Evolutionary conservation across 1,284 basidiomycete species (phyloP).

Genomic region (Gymnopus androsaceus): DNA sequence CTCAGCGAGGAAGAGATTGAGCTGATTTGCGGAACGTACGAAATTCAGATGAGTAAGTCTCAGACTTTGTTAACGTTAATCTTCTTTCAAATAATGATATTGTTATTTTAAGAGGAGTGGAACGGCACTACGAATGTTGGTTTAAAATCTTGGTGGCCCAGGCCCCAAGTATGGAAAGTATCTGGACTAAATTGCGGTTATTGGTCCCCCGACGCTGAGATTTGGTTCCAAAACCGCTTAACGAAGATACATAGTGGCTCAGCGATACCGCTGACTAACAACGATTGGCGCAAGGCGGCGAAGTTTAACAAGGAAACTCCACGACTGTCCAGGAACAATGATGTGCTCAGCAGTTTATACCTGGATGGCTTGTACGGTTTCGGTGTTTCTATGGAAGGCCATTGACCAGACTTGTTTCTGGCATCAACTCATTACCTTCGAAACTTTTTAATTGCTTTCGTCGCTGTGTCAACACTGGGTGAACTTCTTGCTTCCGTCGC

Average conservation of each 20-base stretch:
- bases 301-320: background rate
- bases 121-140: background rate
- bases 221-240: background rate
- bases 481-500: too few relatives aligned
- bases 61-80: too few relatives aligned
- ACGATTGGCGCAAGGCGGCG: background rate
- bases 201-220: background rate
- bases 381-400: too few relatives aligned
- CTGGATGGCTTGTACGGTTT: too few relatives aligned
- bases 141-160: background rate
- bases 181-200: background rate
- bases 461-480: too few relatives aligned
- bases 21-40: constrained; percentile 18
- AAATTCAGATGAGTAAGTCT: constrained; percentile 12
- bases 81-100: background rate
- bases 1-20: constrained; percentile 15
- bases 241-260: background rate
- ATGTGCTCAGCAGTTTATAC: too few relatives aligned
- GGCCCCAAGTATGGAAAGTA: background rate
- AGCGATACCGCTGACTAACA: background rate
- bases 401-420: too few relatives aligned
- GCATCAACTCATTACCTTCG: too few relatives aligned
- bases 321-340: background rate
- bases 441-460: too few relatives aligned
- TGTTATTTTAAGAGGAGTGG: too few relatives aligned